phyloP scores from a whole-genome alignment of 768 basidiomycete species.

The Leucocoprinus birnbaumii region DNA sequence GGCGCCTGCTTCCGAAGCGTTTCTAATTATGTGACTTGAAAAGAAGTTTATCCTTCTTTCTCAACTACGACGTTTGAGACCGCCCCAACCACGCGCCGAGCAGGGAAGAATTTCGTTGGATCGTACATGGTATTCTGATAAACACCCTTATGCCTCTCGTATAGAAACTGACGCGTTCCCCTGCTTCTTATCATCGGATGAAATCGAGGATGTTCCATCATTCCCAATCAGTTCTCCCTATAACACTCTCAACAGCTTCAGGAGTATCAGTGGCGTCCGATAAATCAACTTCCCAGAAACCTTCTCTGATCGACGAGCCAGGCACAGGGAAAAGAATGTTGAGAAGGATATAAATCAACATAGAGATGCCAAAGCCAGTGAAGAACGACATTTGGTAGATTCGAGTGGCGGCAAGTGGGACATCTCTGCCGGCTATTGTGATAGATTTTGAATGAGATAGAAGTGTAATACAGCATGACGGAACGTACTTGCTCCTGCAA shows the following conservation, averaged over 20 bases:
- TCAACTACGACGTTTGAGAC: too few species aligned
- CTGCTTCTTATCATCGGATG: background rate
- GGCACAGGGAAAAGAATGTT: slow-evolving; percentile 61
- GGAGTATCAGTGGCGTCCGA: slow-evolving; percentile 25
- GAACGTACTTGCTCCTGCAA: slow-evolving; percentile 66
- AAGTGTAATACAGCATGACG: background rate
- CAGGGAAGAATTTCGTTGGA: too few species aligned
- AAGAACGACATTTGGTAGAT: slow-evolving; percentile 81
- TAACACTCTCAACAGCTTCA: too few species aligned
- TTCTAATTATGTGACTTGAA: too few species aligned
- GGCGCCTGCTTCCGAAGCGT: too few species aligned
- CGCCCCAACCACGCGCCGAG: too few species aligned
- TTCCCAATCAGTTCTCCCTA: background rate
- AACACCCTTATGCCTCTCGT: background rate
- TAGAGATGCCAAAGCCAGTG: slow-evolving; percentile 75
- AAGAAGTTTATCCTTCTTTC: too few species aligned
- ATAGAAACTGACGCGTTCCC: background rate
- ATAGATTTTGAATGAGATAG: background rate
- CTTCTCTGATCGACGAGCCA: slow-evolving; percentile 31
- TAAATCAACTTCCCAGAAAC: slow-evolving; percentile 60
- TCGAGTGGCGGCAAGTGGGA: slow-evolving; percentile 67
- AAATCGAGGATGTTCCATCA: background rate
- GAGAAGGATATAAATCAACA: slow-evolving; percentile 57
- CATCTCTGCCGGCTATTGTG: slow-evolving; percentile 44
- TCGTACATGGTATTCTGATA: background rate